phyloP scores from a whole-genome alignment of 2,329 filamentous ascomycete genomes.

The Grosmannia clavigera region DNA sequence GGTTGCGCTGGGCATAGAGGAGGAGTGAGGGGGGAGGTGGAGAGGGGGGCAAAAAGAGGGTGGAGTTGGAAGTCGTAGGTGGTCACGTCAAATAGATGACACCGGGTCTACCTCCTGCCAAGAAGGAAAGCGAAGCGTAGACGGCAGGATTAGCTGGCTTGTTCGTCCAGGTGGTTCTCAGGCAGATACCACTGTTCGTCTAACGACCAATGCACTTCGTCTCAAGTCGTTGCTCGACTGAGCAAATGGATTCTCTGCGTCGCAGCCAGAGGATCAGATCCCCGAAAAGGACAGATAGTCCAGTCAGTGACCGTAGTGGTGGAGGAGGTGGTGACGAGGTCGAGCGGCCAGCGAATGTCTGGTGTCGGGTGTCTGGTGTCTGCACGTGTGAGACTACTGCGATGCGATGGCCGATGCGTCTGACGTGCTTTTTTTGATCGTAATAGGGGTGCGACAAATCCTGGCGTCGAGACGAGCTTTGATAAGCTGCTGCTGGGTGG shows the following conservation, averaged over 20 bases:
- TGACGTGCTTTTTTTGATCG: neutral
- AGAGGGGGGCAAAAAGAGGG: neutral
- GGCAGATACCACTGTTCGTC: neutral
- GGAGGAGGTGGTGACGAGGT: neutral
- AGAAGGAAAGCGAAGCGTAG: no score
- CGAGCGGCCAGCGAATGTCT: neutral
- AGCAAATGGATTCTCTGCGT: neutral
- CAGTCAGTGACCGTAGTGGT: neutral
- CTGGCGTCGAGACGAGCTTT: neutral
- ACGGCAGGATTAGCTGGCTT: neutral
- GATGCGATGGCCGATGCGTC: neutral
- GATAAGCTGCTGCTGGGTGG: neutral
- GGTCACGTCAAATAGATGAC: neutral
- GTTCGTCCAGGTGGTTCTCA: neutral
- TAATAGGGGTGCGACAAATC: neutral
- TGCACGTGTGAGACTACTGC: neutral
- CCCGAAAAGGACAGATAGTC: neutral
- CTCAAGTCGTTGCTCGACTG: neutral
- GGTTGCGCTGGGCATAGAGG: slow-evolving; percentile 34
- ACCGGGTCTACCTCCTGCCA: neutral
- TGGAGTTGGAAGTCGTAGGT: neutral
- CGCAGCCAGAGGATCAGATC: neutral
- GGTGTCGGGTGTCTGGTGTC: neutral
- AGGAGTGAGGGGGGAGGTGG: neutral
- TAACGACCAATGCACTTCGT: neutral